phyloP scores from a whole-genome alignment of 441 rosid species.

The Syzygium syzygioides region DNA sequence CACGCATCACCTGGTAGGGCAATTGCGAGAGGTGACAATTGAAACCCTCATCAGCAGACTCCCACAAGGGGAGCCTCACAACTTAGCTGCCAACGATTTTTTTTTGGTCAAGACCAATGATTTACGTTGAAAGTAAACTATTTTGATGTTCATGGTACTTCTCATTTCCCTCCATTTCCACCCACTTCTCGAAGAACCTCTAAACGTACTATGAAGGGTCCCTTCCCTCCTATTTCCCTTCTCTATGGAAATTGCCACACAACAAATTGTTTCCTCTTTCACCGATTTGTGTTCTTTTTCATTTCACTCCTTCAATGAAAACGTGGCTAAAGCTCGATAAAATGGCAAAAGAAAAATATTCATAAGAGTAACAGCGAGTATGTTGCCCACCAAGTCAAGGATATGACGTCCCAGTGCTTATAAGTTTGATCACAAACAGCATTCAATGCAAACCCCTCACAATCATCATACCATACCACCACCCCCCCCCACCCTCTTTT shows the following conservation, averaged over 20 bases:
- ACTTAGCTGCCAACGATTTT: neutral
- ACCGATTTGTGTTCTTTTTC: neutral
- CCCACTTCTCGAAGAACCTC: neutral
- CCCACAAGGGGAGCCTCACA: neutral
- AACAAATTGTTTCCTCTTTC: neutral
- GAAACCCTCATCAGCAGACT: neutral
- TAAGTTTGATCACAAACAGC: neutral
- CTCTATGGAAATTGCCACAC: neutral
- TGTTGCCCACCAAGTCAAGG: neutral
- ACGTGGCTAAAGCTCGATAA: neutral
- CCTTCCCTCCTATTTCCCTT: neutral
- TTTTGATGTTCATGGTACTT: neutral
- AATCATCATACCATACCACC: neutral
- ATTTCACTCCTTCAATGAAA: neutral
- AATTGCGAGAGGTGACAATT: neutral
- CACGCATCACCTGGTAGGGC: neutral
- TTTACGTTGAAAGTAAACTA: neutral
- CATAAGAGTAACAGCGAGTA: neutral
- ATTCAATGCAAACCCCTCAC: neutral
- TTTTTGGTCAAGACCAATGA: neutral
- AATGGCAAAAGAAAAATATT: neutral
- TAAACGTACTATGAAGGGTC: neutral
- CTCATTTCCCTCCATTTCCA: neutral
- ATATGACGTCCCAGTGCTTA: neutral
- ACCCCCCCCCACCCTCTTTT: no score